Evolutionary conservation across 129 eudicot species (phyloP).

Genomic region (Flaveria sonorensis): DNA sequence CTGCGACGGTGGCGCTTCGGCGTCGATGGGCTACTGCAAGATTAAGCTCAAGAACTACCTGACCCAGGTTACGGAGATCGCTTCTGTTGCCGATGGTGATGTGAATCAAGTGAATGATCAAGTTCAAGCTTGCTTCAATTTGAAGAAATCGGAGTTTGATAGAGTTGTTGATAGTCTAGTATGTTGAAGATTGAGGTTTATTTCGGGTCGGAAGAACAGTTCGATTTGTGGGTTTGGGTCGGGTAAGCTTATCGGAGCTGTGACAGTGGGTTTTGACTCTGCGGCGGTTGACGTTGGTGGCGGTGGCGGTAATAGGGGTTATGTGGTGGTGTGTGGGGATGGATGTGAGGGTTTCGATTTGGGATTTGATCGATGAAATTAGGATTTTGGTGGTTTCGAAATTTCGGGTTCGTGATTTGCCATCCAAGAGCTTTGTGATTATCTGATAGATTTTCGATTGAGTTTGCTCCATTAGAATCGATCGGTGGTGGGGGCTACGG

Average conservation of each 20-base stretch:
- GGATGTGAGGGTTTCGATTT: conserved; percentile 53
- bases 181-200: conserved; percentile 57
- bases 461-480: conserved; percentile 32
- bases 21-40: conserved; percentile 52
- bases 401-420: conserved; percentile 60
- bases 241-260: conserved; percentile 57
- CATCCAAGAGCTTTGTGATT: conserved; percentile 56
- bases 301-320: conserved; percentile 30
- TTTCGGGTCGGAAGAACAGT: conserved; percentile 26
- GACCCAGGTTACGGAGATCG: conserved; percentile 50
- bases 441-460: conserved; percentile 51
- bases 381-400: conserved; percentile 48
- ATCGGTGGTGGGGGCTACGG: no score
- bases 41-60: conserved; percentile 59
- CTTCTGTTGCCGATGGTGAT: conserved; percentile 33
- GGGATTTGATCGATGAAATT: conserved; percentile 44
- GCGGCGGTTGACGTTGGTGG: conserved; percentile 37
- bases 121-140: conserved; percentile 52
- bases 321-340: conserved; percentile 52
- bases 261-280: conserved; percentile 58
- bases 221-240: conserved; percentile 49
- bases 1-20: conserved; percentile 12
- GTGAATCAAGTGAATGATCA: conserved; percentile 46
- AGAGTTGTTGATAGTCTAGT: conserved; percentile 41
- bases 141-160: conserved; percentile 63